Base-by-base conservation (phyloP, 129 eudicot species). In the Centrapalus pauciflorus region DNA sequence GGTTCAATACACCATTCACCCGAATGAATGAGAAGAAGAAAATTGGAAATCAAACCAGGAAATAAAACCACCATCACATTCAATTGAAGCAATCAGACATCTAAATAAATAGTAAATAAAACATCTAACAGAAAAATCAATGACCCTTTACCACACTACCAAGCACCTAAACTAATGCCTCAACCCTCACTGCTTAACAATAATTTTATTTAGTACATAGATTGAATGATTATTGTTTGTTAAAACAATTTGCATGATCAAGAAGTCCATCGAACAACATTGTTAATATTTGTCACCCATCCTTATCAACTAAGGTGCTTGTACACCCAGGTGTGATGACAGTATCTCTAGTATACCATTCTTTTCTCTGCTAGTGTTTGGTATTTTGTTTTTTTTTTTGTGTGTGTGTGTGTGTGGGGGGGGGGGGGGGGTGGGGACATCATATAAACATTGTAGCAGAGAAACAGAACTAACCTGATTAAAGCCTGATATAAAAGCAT, bases 401-500 rank as follows among this genome's bases (percentile, higher is more conserved):
- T n/a, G n/a, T n/a, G n/a, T n/a, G n/a, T n/a, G n/a, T n/a, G n/a
- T n/a, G n/a, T n/a, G n/a, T n/a, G n/a, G n/a, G n/a, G n/a, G n/a
- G n/a, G n/a, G n/a, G n/a, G n/a, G n/a, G n/a, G n/a, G n/a, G n/a
- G n/a, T n/a, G 38, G 32, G 38, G 8, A 21, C 7, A 40, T 5
- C 4, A 14, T 64, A 28, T 45, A 40, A 56, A 27, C 57, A 13
- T 56, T 21, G 56, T 38, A 35, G 25, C 23, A 52, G 1, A 43
- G 7, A 49, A 56, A 2, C 27, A 65, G 52, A 20, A 43, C 71
- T 48, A 40, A 92, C 98, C 89, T 93, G 95, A 76, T 84, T 78
- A 79, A 89, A 89, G 5, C 99, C 99, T 2, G 82, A 78, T 76
- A 43, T 89, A 74, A 93, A 93, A 48, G 99, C 95, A 61, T 89